These are phyloP conservation scores for Scenedesmus sp. DNA, from an alignment of 163 green algal genomes.

Conservation along the genomic window DNA sequence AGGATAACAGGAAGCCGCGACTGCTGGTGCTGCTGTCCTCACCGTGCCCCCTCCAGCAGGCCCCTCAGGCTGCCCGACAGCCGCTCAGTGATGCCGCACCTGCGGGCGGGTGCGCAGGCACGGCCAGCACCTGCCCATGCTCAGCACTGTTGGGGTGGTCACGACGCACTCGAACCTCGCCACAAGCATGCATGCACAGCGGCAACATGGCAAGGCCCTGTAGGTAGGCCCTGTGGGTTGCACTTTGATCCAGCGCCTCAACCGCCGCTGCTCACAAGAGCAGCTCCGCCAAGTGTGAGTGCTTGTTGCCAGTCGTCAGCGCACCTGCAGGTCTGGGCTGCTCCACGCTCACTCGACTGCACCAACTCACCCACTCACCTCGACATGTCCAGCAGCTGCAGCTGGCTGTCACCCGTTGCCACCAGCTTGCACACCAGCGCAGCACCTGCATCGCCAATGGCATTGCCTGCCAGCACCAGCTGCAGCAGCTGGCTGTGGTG, in stretches of 20 bases:
- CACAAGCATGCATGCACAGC: too few relatives aligned
- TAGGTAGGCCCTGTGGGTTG: too few relatives aligned
- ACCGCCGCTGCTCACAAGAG: too few relatives aligned
- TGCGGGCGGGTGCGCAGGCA: background rate
- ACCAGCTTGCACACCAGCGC: conserved; percentile 41
- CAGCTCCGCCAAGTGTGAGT: too few relatives aligned
- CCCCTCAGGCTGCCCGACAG: conserved; percentile 34
- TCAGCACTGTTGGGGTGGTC: too few relatives aligned
- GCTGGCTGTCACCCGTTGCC: conserved; percentile 12
- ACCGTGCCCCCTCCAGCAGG: conserved; percentile 53
- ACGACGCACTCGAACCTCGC: too few relatives aligned
- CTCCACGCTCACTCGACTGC: too few relatives aligned
- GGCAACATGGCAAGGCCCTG: too few relatives aligned
- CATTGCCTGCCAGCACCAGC: conserved; percentile 49
- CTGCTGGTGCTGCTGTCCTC: background rate
- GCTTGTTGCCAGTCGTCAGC: too few relatives aligned
- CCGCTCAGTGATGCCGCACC: conserved; percentile 56
- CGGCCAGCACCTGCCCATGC: background rate
- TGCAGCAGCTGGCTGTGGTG: conserved; percentile 19
- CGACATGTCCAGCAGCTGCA: conserved; percentile 54
- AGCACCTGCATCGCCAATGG: conserved; percentile 42
- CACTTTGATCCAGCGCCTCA: too few relatives aligned
- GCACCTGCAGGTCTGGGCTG: too few relatives aligned
- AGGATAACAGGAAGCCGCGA: too few relatives aligned
- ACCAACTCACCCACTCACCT: background rate